A percentile compares a stretch with the other conserved stretches of the same genome.
Conservation (phyloP, 1,284 basidiomycete species). For the Athelia sp. region DNA sequence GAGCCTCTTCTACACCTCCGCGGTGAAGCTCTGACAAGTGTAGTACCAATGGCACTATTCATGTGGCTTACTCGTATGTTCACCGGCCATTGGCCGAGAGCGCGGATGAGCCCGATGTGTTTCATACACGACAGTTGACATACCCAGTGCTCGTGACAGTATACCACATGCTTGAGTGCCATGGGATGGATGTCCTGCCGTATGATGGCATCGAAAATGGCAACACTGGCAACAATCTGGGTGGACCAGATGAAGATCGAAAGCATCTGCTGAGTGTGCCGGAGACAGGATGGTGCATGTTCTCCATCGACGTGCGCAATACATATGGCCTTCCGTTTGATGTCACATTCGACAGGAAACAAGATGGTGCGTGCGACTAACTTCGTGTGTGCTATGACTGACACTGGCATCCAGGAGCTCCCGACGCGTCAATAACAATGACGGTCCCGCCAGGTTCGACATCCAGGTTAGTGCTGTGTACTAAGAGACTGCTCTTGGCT, state of each 20-base stretch:
- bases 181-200: constrained; percentile 73
- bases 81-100: constrained; percentile 36
- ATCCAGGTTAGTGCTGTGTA: constrained; percentile 47
- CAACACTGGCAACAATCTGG: no score
- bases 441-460: constrained; percentile 82
- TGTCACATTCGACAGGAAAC: constrained; percentile 66
- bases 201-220: constrained; percentile 32
- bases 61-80: constrained; percentile 79
- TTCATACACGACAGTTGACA: constrained; percentile 80
- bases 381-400: constrained; percentile 6
- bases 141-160: constrained; percentile 89
- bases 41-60: constrained; percentile 75
- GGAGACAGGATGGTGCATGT: constrained; percentile 72
- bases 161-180: constrained; percentile 87
- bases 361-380: constrained; percentile 42
- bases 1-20: constrained; percentile 22
- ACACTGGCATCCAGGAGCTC: constrained; percentile 28
- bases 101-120: constrained; percentile 40
- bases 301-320: constrained; percentile 85
- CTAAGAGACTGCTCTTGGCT: not conserved
- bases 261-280: constrained; percentile 28
- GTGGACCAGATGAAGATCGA: not conserved
- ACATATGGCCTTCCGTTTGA: constrained; percentile 87
- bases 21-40: constrained; percentile 2
- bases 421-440: constrained; percentile 40